Conservation (phyloP, 2,329 filamentous ascomycete species). For the Aspergillus sojae region DNA sequence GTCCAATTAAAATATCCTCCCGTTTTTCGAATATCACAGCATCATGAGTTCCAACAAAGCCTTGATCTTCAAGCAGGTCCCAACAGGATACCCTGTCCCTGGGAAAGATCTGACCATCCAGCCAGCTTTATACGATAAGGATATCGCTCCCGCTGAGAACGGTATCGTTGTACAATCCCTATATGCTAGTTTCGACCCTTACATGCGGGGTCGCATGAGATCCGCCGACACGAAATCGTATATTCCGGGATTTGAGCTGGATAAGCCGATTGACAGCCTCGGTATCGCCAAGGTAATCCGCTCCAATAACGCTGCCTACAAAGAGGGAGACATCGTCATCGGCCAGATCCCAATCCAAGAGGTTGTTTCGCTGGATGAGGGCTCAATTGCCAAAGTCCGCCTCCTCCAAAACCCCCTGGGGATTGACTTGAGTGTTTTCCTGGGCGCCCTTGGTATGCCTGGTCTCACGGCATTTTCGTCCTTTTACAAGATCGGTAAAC, state of each 20-base stretch:
- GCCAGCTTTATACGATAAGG: constrained; percentile 66
- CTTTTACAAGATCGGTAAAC: constrained; percentile 74
- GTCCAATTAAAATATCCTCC: not conserved
- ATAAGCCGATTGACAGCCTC: constrained; percentile 65
- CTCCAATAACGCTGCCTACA: constrained; percentile 65
- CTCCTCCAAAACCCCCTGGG: constrained; percentile 67
- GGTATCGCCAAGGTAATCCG: constrained; percentile 71
- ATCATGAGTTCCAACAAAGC: constrained; percentile 62
- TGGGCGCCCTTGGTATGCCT: constrained; percentile 78
- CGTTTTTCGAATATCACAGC: not conserved
- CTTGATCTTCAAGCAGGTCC: constrained; percentile 72
- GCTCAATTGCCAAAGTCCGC: constrained; percentile 45
- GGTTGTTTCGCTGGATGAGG: constrained; percentile 62
- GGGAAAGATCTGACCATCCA: constrained; percentile 73
- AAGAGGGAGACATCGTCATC: constrained; percentile 67
- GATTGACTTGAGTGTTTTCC: constrained; percentile 61
- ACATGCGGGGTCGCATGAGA: constrained; percentile 80
- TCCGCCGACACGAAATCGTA: constrained; percentile 67
- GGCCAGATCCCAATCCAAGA: constrained; percentile 65
- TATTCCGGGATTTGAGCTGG: constrained; percentile 63
- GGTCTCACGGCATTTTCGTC: constrained; percentile 75
- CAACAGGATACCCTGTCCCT: constrained; percentile 66
- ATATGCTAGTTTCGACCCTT: constrained; percentile 80
- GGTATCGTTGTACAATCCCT: constrained; percentile 71
- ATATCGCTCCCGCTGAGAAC: constrained; percentile 58